Evolutionary conservation across 2,329 filamentous ascomycete species (phyloP).

Genomic region (Diaporthe sp.): DNA sequence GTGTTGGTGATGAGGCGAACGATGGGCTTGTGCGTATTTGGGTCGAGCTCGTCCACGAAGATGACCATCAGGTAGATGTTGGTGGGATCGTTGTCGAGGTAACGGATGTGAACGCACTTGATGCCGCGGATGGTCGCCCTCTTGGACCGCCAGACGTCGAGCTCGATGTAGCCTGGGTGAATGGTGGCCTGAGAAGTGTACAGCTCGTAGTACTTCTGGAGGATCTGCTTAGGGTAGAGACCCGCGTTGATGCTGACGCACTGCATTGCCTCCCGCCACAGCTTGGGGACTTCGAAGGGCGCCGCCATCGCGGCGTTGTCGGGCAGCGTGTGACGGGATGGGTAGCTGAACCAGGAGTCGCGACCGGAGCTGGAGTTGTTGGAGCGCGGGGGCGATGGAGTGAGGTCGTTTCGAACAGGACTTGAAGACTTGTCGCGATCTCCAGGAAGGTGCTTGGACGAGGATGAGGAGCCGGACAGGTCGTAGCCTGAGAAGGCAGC

Average conservation of each 20-base stretch:
- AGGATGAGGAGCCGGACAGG: background rate
- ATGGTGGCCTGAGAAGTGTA: constrained; percentile 8
- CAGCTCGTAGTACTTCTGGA: constrained; percentile 29
- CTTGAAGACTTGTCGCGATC: background rate
- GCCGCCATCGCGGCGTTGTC: background rate
- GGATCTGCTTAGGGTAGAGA: constrained; percentile 32
- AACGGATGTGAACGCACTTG: constrained; percentile 30
- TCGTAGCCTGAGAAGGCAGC: constrained; percentile 6
- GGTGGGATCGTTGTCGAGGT: constrained; percentile 34
- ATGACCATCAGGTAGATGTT: constrained; percentile 35
- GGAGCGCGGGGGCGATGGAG: background rate
- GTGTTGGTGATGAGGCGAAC: constrained; percentile 36
- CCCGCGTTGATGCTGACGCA: constrained; percentile 38
- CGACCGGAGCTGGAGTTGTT: background rate
- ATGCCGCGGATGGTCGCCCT: constrained; percentile 26
- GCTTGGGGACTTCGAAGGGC: constrained; percentile 33
- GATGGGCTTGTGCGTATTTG: background rate
- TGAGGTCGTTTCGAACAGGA: background rate
- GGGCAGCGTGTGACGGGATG: background rate
- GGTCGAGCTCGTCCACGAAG: constrained; percentile 16
- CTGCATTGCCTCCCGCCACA: constrained; percentile 37
- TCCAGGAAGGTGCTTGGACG: background rate
- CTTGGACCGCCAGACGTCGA: constrained; percentile 32
- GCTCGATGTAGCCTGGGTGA: constrained; percentile 18
- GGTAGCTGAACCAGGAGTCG: background rate